Conservation (phyloP, 768 basidiomycete species). For the Cystofilobasidium macerans region DNA sequence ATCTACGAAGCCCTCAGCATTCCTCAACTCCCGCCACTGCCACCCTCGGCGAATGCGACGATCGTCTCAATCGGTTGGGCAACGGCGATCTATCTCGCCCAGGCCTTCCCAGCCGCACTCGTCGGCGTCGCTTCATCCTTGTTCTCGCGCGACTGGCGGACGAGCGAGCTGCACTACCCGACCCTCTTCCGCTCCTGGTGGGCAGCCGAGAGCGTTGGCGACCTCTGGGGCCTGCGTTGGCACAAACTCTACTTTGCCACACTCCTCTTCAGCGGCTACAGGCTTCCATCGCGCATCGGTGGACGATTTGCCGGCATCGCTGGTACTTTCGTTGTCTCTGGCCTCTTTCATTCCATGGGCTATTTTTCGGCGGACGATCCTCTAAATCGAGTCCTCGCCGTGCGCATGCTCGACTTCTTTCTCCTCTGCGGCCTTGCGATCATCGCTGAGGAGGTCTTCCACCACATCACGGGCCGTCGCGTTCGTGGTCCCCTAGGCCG, state of each 20-base stretch:
- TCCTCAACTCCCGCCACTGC: not conserved
- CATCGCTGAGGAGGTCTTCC: not conserved
- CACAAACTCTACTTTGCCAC: conserved; percentile 1
- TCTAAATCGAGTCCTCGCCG: not conserved
- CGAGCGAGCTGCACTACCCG: not conserved
- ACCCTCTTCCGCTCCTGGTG: conserved; percentile 6
- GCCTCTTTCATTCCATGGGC: not conserved
- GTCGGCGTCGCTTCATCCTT: not conserved
- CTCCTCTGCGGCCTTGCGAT: not conserved
- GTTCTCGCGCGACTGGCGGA: not conserved
- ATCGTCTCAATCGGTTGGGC: not conserved
- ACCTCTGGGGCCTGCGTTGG: conserved; percentile 10
- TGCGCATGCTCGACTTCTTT: not conserved
- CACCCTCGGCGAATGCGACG: not conserved
- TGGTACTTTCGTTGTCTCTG: not conserved
- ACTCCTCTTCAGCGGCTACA: not conserved
- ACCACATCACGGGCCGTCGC: not conserved
- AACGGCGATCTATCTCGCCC: not conserved
- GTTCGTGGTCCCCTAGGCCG: not conserved
- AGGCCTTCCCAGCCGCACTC: conserved; percentile 11
- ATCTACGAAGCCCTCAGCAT: conserved; percentile 2
- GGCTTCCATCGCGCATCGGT: not conserved
- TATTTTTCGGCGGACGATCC: not conserved
- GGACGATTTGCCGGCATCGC: not conserved
- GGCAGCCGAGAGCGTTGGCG: not conserved